A percentile compares a stretch with the other conserved stretches of the same genome.
These are phyloP conservation scores for Sporothrix protearum DNA, from an alignment of 2,329 filamentous ascomycete genomes.

Conservation along the genomic window DNA sequence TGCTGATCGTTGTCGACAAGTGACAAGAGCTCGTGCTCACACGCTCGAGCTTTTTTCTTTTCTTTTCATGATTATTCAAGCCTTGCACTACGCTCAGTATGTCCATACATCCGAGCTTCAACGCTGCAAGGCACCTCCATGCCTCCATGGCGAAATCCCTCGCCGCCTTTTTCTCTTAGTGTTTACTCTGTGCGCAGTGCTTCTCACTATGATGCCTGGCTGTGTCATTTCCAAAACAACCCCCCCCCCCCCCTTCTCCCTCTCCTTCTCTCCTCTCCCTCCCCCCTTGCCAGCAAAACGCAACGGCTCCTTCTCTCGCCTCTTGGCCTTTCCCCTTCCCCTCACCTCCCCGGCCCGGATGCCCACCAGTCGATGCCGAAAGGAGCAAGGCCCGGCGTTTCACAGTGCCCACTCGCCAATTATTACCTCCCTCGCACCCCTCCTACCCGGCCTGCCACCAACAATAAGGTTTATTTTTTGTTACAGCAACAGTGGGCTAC, in stretches of 20 bases:
- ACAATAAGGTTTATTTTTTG: background rate
- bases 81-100: too few relatives aligned
- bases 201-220: background rate
- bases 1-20: background rate
- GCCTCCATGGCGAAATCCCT: background rate
- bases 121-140: background rate
- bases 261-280: background rate
- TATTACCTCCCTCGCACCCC: background rate
- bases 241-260: background rate
- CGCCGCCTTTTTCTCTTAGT: background rate
- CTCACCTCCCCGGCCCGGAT: background rate
- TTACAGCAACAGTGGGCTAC: background rate
- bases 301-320: background rate
- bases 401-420: background rate
- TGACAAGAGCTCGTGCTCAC: background rate
- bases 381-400: slow-evolving; percentile 10
- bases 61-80: background rate
- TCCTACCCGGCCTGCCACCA: background rate
- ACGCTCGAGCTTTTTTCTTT: background rate
- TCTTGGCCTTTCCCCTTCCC: background rate
- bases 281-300: background rate
- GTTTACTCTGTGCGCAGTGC: background rate
- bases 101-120: too few relatives aligned
- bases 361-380: background rate
- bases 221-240: background rate